Conservation (phyloP, 2,329 filamentous ascomycete species). For the Fusarium algeriense region DNA sequence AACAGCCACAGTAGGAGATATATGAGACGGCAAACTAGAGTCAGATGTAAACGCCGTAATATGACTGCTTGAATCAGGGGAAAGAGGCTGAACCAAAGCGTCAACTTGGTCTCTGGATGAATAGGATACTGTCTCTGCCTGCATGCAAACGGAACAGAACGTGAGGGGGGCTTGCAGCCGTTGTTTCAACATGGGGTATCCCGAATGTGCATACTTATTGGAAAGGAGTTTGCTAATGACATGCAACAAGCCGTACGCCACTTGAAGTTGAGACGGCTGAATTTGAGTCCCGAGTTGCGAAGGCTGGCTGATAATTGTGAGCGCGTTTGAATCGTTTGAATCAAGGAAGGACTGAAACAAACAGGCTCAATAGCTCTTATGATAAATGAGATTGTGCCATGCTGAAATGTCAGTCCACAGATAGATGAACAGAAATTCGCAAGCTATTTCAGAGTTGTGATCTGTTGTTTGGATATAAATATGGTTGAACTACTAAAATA, state of each 20-base stretch:
- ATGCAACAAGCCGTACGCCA: slow-evolving; percentile 45
- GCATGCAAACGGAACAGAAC: slow-evolving; percentile 21
- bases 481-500: slow-evolving; percentile 44
- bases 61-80: slow-evolving; percentile 21
- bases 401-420: background rate
- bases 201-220: slow-evolving; percentile 36
- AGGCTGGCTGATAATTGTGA: background rate
- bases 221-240: slow-evolving; percentile 6
- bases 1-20: slow-evolving; percentile 8
- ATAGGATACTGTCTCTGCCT: slow-evolving; percentile 7
- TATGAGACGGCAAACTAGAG: background rate
- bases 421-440: background rate
- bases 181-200: slow-evolving; percentile 39
- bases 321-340: background rate
- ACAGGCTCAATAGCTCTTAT: background rate
- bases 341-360: background rate
- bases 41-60: background rate
- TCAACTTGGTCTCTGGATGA: slow-evolving; percentile 11
- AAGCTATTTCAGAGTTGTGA: slow-evolving; percentile 33
- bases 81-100: slow-evolving; percentile 10
- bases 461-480: slow-evolving; percentile 27
- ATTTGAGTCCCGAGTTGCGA: slow-evolving; percentile 24
- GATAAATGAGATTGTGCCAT: background rate
- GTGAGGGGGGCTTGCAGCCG: slow-evolving; percentile 28
- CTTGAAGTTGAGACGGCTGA: slow-evolving; percentile 18